Evolutionary conservation across 495 filamentous ascomycete species (phyloP).

Genomic region (Lasiosphaeria miniovina): DNA sequence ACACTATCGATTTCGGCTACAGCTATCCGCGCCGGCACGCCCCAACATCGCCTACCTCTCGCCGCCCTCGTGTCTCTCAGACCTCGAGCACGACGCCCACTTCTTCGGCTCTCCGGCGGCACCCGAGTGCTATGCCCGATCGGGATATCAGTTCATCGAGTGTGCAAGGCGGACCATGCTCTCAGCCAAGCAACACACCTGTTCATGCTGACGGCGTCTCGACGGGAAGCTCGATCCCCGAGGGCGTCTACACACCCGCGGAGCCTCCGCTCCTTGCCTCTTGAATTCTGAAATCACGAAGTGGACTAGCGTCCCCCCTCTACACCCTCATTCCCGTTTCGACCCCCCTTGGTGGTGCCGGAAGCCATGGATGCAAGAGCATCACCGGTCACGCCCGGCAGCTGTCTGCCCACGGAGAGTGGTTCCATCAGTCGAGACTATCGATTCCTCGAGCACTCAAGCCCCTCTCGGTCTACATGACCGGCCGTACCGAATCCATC

Average conservation of each 20-base stretch:
- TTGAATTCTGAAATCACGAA: neutral
- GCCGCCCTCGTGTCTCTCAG: neutral
- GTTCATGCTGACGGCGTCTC: too few species aligned
- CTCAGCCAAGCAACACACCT: too few species aligned
- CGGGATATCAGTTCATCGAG: neutral
- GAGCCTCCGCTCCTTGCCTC: neutral
- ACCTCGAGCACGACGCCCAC: neutral
- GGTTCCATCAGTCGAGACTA: too few species aligned
- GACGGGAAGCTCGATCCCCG: too few species aligned
- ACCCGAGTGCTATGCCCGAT: neutral
- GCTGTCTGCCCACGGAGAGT: neutral
- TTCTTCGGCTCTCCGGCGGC: neutral
- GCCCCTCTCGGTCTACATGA: too few species aligned
- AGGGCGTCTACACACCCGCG: too few species aligned
- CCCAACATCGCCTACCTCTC: neutral
- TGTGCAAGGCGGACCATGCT: too few species aligned
- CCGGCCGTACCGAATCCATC: too few species aligned
- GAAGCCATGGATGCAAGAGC: neutral
- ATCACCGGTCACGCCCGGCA: neutral
- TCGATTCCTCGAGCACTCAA: too few species aligned
- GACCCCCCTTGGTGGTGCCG: neutral
- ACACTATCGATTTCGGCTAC: constrained; percentile 12
- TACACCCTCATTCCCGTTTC: neutral
- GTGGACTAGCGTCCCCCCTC: neutral
- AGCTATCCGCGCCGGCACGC: neutral